Base-by-base conservation (phyloP, 2,329 filamentous ascomycete species). In the Hysterium pulicare region DNA sequence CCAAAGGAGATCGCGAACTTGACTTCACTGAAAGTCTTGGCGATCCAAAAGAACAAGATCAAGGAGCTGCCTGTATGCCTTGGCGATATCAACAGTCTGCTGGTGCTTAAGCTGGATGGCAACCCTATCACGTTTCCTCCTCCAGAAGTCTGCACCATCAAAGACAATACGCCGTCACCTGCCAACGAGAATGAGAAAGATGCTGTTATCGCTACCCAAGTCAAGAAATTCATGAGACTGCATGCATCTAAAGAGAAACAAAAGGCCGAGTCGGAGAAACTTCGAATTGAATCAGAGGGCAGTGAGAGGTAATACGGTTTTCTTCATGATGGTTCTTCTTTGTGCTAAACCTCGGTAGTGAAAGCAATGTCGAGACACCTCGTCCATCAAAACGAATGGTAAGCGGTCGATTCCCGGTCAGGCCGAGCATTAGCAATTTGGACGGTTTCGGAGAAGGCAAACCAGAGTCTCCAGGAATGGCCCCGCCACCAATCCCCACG, bases 51-150 rank as follows among this genome's bases (percentile, higher is more conserved):
- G 61, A 96, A 96, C 64, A 81, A 85, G 46, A 88, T 97, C 54
- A 83, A 88, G 50, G 84, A 90, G 53, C 72, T 97, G 15, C 91
- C 91, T 1, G 71, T 87, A 5, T 90, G 87, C 51, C 71, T 97
- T 17, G 89, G 87, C 41, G 90, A 95, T 50, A 95, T 96, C 86
- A 83, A 79, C 43, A 93, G 89, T 42, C 71, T 97, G 45, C 87
- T 91, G 61, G 86, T 94, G 51, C 75, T 97, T 43, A 95, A 95
- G 66, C 81, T 96, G 26, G 86, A 91, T 44, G 89, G 89, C 34
- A 96, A 96, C 55, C 87, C 87, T 7, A 79, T 96, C 45, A 79
- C 77, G 45, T 91, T 91, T 55, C 90, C 90, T 3, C 84, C 73
- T 5, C 62, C 63, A 2, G 71, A 75, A 7, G 62, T 70, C 23